A percentile compares a stretch with the other conserved stretches of the same genome.
Conservation (phyloP, 352 stramenopile genomes). For the Elongisporangium undulatum region DNA sequence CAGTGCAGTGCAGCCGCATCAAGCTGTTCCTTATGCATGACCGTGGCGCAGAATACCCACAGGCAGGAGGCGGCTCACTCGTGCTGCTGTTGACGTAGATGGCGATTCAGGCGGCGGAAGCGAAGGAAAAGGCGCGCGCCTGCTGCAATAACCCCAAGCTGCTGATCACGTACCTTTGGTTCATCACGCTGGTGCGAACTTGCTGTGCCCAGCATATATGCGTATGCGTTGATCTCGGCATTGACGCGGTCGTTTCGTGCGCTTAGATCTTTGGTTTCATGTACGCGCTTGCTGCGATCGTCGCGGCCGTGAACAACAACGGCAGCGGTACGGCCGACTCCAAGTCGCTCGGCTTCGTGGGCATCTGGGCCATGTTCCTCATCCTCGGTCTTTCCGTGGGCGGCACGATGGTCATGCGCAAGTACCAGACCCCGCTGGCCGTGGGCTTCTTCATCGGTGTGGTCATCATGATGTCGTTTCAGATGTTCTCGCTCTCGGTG, state of each 20-base stretch:
- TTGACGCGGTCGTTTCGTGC: background rate
- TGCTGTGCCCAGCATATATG: constrained; percentile 29
- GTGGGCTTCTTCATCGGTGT: constrained; percentile 90
- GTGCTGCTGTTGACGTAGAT: constrained; percentile 24
- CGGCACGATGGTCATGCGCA: constrained; percentile 87
- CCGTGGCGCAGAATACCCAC: too few relatives aligned
- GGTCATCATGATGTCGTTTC: constrained; percentile 88
- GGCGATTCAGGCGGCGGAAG: constrained; percentile 47
- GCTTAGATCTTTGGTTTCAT: constrained; percentile 76
- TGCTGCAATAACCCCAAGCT: constrained; percentile 81
- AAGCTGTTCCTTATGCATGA: too few relatives aligned
- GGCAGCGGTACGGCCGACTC: constrained; percentile 53
- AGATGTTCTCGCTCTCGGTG: constrained; percentile 82
- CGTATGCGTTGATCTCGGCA: constrained; percentile 1
- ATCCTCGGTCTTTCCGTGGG: constrained; percentile 75
- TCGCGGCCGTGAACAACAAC: constrained; percentile 79
- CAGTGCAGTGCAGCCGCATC: background rate
- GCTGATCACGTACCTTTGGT: constrained; percentile 84
- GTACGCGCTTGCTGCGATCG: constrained; percentile 82
- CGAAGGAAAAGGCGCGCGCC: constrained; percentile 50
- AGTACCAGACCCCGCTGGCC: constrained; percentile 82
- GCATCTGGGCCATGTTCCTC: constrained; percentile 82
- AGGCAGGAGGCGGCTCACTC: background rate
- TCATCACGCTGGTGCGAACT: constrained; percentile 57
- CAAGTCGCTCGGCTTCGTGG: constrained; percentile 79